A percentile compares a stretch with the other conserved stretches of the same genome.
phyloP scores from a whole-genome alignment of 2,329 filamentous ascomycete species.

The Ophiosphaerella narmari region DNA sequence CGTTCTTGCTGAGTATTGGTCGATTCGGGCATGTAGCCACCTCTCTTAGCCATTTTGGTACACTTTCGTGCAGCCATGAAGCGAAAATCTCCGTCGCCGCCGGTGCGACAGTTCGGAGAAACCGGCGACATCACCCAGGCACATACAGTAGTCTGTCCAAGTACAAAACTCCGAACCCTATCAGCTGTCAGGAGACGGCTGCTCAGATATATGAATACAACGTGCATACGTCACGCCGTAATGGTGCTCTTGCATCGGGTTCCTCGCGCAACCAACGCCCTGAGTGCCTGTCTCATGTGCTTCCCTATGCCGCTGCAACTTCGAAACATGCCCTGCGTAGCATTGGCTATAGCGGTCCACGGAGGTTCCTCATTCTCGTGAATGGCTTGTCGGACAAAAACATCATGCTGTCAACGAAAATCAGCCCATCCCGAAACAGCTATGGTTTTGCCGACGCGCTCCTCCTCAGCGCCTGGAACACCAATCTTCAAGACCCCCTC shows the following conservation, averaged over 20 bases:
- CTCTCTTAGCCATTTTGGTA: too few species aligned
- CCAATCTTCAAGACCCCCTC: constrained; percentile 13
- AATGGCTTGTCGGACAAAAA: constrained; percentile 23
- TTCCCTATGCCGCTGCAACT: constrained; percentile 27
- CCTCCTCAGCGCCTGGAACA: constrained; percentile 14
- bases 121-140: too few species aligned
- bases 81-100: too few species aligned
- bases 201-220: too few species aligned
- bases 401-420: constrained; percentile 21
- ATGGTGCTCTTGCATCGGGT: not conserved
- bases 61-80: too few species aligned
- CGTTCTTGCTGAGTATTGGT: too few species aligned
- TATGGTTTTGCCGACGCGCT: constrained; percentile 28
- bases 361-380: constrained; percentile 13
- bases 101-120: too few species aligned
- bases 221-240: too few species aligned
- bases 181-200: too few species aligned
- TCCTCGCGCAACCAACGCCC: constrained; percentile 6
- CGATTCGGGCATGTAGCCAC: too few species aligned
- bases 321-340: constrained; percentile 26
- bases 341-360: constrained; percentile 13
- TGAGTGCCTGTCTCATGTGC: constrained; percentile 24
- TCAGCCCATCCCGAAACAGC: constrained; percentile 30
- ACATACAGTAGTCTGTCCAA: too few species aligned
- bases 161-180: too few species aligned